A percentile compares a stretch with the other conserved stretches of the same genome.
phyloP scores from a whole-genome alignment of 1,139 yeast species.

The Geotrichum candidum region DNA sequence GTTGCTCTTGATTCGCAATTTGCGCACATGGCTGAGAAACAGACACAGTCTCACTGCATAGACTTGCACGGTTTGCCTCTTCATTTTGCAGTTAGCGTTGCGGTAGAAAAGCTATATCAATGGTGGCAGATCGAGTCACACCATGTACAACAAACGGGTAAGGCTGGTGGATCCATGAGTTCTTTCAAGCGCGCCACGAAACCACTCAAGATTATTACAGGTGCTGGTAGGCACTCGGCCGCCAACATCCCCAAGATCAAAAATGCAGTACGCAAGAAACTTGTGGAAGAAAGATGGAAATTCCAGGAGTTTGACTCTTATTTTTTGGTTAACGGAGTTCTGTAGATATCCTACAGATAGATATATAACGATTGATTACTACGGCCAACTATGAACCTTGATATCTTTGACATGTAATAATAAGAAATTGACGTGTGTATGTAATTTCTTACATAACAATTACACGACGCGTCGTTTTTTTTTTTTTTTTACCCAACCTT shows the following conservation, averaged over 20 bases:
- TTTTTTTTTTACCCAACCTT: too few relatives aligned
- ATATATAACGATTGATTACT: too few relatives aligned
- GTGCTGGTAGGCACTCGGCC: slow-evolving; percentile 31
- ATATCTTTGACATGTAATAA: too few relatives aligned
- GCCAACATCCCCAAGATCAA: slow-evolving; percentile 31
- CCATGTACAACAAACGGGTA: neutral
- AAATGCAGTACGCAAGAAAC: slow-evolving; percentile 27
- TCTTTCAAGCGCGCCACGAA: neutral
- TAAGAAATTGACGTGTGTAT: too few relatives aligned
- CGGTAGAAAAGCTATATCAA: slow-evolving; percentile 22
- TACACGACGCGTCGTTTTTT: too few relatives aligned
- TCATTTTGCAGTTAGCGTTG: slow-evolving; percentile 24
- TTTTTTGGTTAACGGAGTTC: slow-evolving; percentile 18
- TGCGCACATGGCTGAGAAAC: slow-evolving; percentile 18
- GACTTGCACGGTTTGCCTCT: slow-evolving; percentile 32
- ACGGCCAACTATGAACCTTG: too few relatives aligned
- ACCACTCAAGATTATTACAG: slow-evolving; percentile 30
- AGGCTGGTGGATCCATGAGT: neutral
- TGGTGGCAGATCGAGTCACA: slow-evolving; percentile 21
- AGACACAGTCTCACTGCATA: slow-evolving; percentile 20
- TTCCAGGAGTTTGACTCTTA: slow-evolving; percentile 24
- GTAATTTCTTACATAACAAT: too few relatives aligned
- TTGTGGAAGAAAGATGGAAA: slow-evolving; percentile 21
- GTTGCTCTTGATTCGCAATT: slow-evolving; percentile 19
- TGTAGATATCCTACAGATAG: neutral